Conservation (phyloP, 179 eudicot species). For the Amaranthus tricolor region DNA sequence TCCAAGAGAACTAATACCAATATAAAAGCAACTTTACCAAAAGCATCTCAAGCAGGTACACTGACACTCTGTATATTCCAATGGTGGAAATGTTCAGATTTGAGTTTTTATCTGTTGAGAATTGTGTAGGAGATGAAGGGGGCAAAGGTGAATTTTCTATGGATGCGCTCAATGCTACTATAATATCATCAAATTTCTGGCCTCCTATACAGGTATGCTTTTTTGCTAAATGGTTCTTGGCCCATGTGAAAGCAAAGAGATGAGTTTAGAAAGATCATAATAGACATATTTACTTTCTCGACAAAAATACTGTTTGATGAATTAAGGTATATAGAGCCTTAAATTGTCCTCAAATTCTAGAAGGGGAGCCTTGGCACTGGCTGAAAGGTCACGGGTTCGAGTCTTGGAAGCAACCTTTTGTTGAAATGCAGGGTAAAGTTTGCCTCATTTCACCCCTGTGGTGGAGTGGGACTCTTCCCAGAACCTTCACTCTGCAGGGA, state of each 20-base stretch:
- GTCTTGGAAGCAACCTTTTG: too few species aligned
- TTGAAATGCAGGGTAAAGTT: too few species aligned
- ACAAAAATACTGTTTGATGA: neutral
- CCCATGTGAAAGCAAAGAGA: neutral
- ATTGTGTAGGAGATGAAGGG: slow-evolving; percentile 36
- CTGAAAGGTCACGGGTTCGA: too few species aligned
- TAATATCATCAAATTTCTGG: slow-evolving; percentile 97
- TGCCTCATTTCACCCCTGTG: too few species aligned
- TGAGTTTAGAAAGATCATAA: neutral
- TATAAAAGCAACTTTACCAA: slow-evolving; percentile 77
- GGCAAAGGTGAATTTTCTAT: slow-evolving; percentile 54
- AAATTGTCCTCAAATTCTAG: too few species aligned
- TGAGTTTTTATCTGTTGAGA: slow-evolving; percentile 8
- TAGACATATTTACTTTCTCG: neutral
- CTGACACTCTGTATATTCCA: slow-evolving; percentile 2
- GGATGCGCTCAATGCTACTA: slow-evolving; percentile 71
- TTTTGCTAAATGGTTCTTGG: neutral
- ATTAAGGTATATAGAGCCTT: too few species aligned
- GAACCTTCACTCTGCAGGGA: too few species aligned
- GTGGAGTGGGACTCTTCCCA: too few species aligned
- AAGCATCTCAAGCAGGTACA: slow-evolving; percentile 60
- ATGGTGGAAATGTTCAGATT: neutral
- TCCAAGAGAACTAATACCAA: slow-evolving; percentile 85
- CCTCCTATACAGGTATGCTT: slow-evolving; percentile 90
- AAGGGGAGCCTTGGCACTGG: too few species aligned